Percentiles rank a stretch among this genome's conserved stretches.
phyloP scores from a whole-genome alignment of 306 rosid genomes.

The Mimosa pudica region DNA sequence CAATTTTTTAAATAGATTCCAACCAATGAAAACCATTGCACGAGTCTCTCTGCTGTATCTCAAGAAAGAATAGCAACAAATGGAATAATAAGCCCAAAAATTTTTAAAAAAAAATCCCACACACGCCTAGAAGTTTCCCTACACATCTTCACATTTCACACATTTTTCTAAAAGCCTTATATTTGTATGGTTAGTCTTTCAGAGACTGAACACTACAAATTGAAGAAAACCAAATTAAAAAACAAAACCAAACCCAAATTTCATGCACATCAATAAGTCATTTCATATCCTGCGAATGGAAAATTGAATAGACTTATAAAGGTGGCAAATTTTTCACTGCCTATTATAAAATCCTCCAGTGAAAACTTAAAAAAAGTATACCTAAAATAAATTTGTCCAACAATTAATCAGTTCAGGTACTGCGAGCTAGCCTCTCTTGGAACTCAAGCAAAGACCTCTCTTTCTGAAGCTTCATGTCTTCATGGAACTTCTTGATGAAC shows the following conservation, averaged over 20 bases:
- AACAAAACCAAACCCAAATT: neutral
- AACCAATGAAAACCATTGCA: neutral
- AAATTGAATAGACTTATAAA: neutral
- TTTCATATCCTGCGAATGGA: neutral
- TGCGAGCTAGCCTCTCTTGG: constrained; percentile 47
- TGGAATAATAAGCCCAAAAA: neutral
- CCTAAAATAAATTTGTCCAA: neutral
- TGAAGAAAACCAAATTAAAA: neutral
- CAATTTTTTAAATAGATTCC: neutral
- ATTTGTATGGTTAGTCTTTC: neutral
- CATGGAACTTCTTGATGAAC: constrained; percentile 41
- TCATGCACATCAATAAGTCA: neutral
- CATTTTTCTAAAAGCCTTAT: neutral
- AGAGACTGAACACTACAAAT: neutral
- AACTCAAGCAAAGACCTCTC: constrained; percentile 49
- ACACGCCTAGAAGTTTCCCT: neutral
- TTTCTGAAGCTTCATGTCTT: constrained; percentile 53
- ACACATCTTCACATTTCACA: neutral
- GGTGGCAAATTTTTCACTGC: neutral
- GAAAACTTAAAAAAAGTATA: neutral
- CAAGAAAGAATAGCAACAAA: neutral
- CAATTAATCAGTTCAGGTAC: constrained; percentile 27
- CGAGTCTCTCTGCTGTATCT: neutral
- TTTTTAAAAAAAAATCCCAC: neutral
- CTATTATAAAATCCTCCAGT: neutral